Base-by-base conservation (phyloP, 345 rosid species). In the Orychophragmus violaceus region DNA sequence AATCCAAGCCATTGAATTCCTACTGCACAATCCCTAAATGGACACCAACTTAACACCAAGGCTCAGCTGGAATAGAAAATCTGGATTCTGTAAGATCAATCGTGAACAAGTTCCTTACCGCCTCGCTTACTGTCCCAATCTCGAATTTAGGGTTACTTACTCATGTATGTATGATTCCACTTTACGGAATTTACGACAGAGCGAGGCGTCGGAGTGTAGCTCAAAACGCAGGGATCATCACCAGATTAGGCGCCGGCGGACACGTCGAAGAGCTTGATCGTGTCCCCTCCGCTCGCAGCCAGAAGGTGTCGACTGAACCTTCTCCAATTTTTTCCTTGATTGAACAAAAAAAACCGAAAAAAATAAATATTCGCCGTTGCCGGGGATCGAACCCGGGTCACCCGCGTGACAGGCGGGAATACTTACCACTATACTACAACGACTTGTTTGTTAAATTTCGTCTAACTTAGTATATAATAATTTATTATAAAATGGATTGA, bases 391-490 rank as follows among this genome's bases (percentile, higher is more conserved):
- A 86, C 93, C 83, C 94, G 89, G 94, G 97, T 83, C 95, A 32
- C 91, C 93, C 83, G 86, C 86, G 88, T 93, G 98, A 90, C 91
- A 87, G 93, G 82, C 90, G 84, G 89, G 82, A 80, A 87, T 87
- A 84, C 94, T 86, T 1, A 87, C 94, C 96, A 83, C 97, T 82
- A 87, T 87, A 89, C 93, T 87, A 87, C 95, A 86, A 92, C 95
- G 88, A 85, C 90, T 50, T 32, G n/a, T 5, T 33, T n/a, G n/a
- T n/a, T n/a, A n/a, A n/a, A n/a, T n/a, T n/a, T n/a, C n/a, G n/a
- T n/a, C n/a, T n/a, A n/a, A n/a, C n/a, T n/a, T n/a, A n/a, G n/a
- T n/a, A n/a, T n/a, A n/a, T n/a, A n/a, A n/a, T n/a, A n/a, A n/a
- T n/a, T n/a, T n/a, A n/a, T n/a, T n/a, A n/a, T n/a, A n/a, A n/a